Evolutionary conservation across 768 basidiomycete genomes (phyloP).

Genomic region (Termitomyces sp.): DNA sequence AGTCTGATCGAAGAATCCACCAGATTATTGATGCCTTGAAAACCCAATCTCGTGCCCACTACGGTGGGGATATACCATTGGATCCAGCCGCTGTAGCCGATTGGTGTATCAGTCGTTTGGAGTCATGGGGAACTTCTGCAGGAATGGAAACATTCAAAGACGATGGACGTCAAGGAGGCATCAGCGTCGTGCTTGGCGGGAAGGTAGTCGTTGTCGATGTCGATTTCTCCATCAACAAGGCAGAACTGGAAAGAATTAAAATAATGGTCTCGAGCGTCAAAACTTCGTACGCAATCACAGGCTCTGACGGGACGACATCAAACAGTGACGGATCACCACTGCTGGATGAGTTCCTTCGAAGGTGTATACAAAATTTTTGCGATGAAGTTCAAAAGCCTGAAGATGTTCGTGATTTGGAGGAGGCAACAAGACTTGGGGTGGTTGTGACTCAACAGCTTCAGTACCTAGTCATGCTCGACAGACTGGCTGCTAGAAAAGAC

Average conservation of each 20-base stretch:
- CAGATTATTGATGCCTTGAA: conserved; percentile 43
- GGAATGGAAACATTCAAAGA: conserved; percentile 79
- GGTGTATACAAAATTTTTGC: conserved; percentile 52
- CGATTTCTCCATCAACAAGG: conserved; percentile 48
- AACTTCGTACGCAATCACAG: conserved; percentile 64
- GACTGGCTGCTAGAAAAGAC: conserved; percentile 54
- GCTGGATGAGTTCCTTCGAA: conserved; percentile 58
- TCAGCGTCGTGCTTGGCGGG: conserved; percentile 63
- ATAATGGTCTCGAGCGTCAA: conserved; percentile 55
- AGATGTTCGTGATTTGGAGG: conserved; percentile 41
- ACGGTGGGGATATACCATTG: conserved; percentile 62
- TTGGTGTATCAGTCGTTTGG: conserved; percentile 57
- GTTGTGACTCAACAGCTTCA: conserved; percentile 50
- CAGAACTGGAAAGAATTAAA: conserved; percentile 27
- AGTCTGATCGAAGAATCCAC: conserved; percentile 53
- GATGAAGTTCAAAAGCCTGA: conserved; percentile 53
- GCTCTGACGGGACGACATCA: conserved; percentile 30
- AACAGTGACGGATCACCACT: conserved; percentile 46
- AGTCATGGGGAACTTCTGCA: conserved; percentile 54
- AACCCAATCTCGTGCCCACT: conserved; percentile 39
- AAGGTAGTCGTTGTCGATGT: conserved; percentile 80
- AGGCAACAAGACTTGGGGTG: conserved; percentile 45
- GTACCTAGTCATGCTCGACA: conserved; percentile 71
- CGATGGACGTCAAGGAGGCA: conserved; percentile 40
- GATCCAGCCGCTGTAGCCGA: conserved; percentile 36